Evolutionary conservation across 345 rosid species (phyloP), one percentile per base, ranked within the genome.

Genomic region (Cardamine resedifolia): DNA sequence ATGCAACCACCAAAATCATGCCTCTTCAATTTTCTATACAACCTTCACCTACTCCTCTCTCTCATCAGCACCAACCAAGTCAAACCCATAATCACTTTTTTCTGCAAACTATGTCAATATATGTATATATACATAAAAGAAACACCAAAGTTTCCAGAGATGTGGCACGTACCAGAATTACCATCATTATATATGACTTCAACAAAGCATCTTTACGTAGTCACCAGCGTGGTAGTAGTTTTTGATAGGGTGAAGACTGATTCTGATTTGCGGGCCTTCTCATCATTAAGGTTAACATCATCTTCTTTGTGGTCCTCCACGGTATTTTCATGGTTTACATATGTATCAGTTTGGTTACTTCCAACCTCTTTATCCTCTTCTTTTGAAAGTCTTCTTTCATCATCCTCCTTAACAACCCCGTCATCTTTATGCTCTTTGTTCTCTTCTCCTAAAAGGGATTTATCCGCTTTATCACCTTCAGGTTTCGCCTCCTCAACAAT

Each of bases 21-120:
- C 72, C 80, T 30, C 76, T 65, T 77, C 68, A 71, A 64, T 74
- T 74, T 77, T 75, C 87, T 86, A 83, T 90, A 86, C 87, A 87
- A 56, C 51, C 57, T 31, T 64, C 10, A 71, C 76, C 72, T 71
- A 69, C 75, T 63, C 45, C 66, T 53, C 79, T 53, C 79, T 63
- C 70, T 70, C 70, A 80, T 78, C 65, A 58, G 73, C 58, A 72
- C 58, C 75, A 58, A 80, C 82, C 78, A 79, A 77, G 83, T 79
- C 70, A 73, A 71, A 70, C 71, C 58, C 66, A 63, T 49, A 70
- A 62, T 74, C 74, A 69, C 64, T 44, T 75, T 75, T 60, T 48
- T 61, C 75, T 19, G 48, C 61, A 70, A 59, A 56, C 74, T 66
- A 48, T 57, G 78, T 77, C 79, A 58, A 80, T 83, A 85, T 87